Conservation (phyloP, 169 alveolate genomes). For the Plasmodium inui region DNA sequence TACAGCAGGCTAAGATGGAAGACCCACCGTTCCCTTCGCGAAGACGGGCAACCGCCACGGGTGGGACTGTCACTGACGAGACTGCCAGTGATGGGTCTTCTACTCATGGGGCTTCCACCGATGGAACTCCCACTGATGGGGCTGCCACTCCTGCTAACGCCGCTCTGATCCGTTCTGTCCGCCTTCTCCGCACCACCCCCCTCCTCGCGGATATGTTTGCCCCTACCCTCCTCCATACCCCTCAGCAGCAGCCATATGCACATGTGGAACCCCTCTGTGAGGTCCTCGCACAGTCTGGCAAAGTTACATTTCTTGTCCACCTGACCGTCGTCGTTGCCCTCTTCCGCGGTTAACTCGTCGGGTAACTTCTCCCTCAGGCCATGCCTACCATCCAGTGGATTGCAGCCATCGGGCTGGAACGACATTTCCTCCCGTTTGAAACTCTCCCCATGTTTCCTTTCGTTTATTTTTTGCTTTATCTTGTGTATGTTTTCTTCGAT, state of each 20-base stretch:
- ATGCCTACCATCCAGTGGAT: neutral
- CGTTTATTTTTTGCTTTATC: slow-evolving; percentile 30
- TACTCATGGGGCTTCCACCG: no score
- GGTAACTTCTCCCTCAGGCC: neutral
- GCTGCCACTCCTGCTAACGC: neutral
- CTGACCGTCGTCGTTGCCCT: neutral
- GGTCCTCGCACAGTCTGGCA: neutral
- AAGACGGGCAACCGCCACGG: neutral
- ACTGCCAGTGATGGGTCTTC: neutral
- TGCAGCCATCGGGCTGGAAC: neutral
- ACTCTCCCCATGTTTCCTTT: slow-evolving; percentile 3
- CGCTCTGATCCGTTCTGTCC: neutral
- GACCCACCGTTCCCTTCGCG: neutral
- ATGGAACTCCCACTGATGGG: neutral
- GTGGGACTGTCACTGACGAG: neutral
- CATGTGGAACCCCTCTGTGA: neutral
- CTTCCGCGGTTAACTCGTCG: neutral
- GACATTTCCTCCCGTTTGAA: slow-evolving; percentile 15
- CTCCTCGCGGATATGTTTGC: neutral
- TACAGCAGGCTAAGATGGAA: slow-evolving; percentile 21
- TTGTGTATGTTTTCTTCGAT: slow-evolving; percentile 42
- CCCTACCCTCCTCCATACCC: neutral
- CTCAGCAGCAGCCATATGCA: neutral
- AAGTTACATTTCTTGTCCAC: neutral
- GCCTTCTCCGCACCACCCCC: neutral